phyloP scores from a whole-genome alignment of 768 basidiomycete genomes.

The Boletus fagicola region DNA sequence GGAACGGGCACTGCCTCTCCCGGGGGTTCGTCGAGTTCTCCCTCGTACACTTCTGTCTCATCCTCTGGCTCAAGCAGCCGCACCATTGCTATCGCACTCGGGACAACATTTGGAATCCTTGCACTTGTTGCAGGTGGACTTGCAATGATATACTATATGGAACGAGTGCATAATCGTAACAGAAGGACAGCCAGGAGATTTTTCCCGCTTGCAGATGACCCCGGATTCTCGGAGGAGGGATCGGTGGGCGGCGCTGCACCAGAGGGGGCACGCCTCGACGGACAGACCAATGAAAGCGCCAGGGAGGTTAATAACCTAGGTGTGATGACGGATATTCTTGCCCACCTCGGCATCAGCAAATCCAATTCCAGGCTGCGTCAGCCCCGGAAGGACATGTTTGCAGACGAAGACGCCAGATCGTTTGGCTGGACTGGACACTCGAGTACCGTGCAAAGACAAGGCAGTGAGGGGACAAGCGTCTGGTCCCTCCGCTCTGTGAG shows the following conservation, averaged over 20 bases:
- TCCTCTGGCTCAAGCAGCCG: slow-evolving; percentile 20
- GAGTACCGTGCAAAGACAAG: slow-evolving; percentile 34
- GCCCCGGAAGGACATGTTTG: slow-evolving; percentile 68
- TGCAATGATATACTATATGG: slow-evolving; percentile 44
- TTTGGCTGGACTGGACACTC: slow-evolving; percentile 33
- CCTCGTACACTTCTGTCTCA: slow-evolving; percentile 16
- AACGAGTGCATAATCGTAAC: slow-evolving; percentile 28
- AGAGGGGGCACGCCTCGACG: slow-evolving; percentile 1
- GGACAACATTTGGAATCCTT: slow-evolving; percentile 58
- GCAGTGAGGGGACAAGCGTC: slow-evolving; percentile 42
- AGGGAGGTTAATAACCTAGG: neutral
- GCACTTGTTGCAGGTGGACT: slow-evolving; percentile 47
- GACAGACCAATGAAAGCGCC: slow-evolving; percentile 2
- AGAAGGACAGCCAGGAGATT: slow-evolving; percentile 12
- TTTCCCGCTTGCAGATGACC: slow-evolving; percentile 19
- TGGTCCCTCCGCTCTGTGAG: slow-evolving; percentile 52
- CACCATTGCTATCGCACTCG: slow-evolving; percentile 55
- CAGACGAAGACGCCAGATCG: slow-evolving; percentile 67
- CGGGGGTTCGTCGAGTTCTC: slow-evolving; percentile 9
- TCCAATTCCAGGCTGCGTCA: slow-evolving; percentile 4
- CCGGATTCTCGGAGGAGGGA: slow-evolving; percentile 14
- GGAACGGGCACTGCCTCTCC: slow-evolving; percentile 8
- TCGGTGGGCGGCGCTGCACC: slow-evolving; percentile 6
- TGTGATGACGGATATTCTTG: slow-evolving; percentile 20
- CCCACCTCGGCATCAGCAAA: slow-evolving; percentile 24